Evolutionary conservation across 2,329 filamentous ascomycete genomes (phyloP).

Genomic region (Aspergillus ustus): DNA sequence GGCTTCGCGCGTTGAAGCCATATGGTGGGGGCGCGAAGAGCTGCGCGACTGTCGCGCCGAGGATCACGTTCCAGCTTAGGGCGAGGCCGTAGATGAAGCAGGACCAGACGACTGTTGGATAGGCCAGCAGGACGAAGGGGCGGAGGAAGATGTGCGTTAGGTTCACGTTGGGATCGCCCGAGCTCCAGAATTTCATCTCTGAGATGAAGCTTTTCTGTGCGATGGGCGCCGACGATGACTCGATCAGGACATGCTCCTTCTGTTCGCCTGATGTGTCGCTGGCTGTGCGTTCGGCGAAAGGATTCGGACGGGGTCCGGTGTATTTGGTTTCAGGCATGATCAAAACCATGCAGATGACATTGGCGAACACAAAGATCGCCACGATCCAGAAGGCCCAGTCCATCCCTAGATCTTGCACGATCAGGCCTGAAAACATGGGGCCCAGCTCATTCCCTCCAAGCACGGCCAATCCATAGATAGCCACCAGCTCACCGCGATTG

Average conservation of each 20-base stretch:
- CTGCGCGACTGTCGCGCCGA: conserved; percentile 1
- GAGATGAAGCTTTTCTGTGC: not conserved
- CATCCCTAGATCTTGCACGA: conserved; percentile 10
- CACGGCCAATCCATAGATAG: conserved; percentile 2
- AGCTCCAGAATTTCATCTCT: conserved; percentile 9
- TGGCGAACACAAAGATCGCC: conserved; percentile 7
- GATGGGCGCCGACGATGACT: not conserved
- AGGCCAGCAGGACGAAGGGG: conserved; percentile 6
- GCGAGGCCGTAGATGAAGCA: conserved; percentile 10
- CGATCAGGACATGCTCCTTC: not conserved
- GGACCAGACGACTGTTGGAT: conserved; percentile 9
- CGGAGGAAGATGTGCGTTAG: conserved; percentile 4
- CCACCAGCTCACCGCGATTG: not conserved
- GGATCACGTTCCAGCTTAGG: conserved; percentile 13
- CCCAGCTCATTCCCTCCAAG: conserved; percentile 8
- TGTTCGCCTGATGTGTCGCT: not conserved
- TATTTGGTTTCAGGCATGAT: conserved; percentile 10
- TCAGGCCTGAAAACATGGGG: conserved; percentile 9
- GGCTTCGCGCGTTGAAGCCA: conserved; percentile 1
- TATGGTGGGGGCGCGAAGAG: conserved; percentile 7
- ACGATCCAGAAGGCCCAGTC: conserved; percentile 12
- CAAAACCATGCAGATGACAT: conserved; percentile 9
- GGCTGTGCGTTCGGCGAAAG: not conserved
- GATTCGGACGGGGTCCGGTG: conserved; percentile 1
- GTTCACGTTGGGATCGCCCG: not conserved